These are phyloP conservation scores for Phlebiopsis flavidoalba DNA, from an alignment of 768 basidiomycete genomes.

Conservation along the genomic window DNA sequence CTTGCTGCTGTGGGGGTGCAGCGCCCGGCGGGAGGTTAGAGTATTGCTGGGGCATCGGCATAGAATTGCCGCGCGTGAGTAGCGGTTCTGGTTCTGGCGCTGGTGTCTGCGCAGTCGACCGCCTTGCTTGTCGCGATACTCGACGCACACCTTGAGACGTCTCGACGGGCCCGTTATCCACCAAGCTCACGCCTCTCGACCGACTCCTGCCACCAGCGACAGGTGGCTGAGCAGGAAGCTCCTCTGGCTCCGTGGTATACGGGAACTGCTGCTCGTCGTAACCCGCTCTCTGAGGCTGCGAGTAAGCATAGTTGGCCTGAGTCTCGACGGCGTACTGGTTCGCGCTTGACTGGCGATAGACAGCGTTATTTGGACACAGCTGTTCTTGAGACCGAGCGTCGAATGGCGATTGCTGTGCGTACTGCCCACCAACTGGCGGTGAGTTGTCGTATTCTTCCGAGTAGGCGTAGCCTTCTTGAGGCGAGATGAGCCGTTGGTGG, in stretches of 20 bases:
- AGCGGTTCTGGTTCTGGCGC: conserved; percentile 69
- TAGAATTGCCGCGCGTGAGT: conserved; percentile 54
- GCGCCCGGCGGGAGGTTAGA: conserved; percentile 58
- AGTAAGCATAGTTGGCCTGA: conserved; percentile 53
- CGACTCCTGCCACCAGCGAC: conserved; percentile 15
- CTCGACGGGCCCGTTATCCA: conserved; percentile 81
- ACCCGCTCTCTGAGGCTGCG: conserved; percentile 33
- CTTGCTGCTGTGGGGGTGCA: conserved; percentile 46
- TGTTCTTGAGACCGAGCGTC: conserved; percentile 37
- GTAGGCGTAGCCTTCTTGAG: conserved; percentile 19
- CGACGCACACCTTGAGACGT: conserved; percentile 74
- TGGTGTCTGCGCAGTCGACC: conserved; percentile 56
- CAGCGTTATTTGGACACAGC: conserved; percentile 32
- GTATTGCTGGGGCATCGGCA: conserved; percentile 21
- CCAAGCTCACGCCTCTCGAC: conserved; percentile 66
- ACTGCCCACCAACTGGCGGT: background rate
- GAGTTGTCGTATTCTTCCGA: conserved; percentile 15
- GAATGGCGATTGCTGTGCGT: conserved; percentile 20
- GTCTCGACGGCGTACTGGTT: conserved; percentile 41
- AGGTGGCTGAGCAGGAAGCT: conserved; percentile 18
- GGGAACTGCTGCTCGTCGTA: conserved; percentile 24
- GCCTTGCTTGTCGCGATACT: conserved; percentile 60
- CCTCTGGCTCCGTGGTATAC: conserved; percentile 34
- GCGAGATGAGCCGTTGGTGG: conserved; percentile 34
- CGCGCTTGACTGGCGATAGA: conserved; percentile 35